Evolutionary conservation across 352 stramenopile species (phyloP), one percentile per base, ranked within the genome.

Genomic region (Phytophthora vignae): DNA sequence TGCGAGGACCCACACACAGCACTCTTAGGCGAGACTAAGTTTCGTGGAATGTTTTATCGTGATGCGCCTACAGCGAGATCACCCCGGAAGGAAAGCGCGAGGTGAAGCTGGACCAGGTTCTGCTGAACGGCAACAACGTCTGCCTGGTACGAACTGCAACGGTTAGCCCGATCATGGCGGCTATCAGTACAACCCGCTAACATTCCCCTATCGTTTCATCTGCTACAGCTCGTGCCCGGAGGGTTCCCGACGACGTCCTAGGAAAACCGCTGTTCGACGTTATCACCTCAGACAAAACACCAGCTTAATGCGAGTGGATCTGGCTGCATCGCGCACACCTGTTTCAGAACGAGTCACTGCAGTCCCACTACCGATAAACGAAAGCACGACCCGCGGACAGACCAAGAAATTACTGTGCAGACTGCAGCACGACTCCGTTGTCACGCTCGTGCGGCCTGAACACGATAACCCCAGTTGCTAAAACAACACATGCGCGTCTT

Each of bases 121-220:
- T 99, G 44, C 91, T 99, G 64, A 99, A 99, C 81, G 98, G 98
- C 55, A 99, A 99, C 88, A 98, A 99, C 78, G 94, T 99, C 58
- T 98, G 94, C 46, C 82, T 99, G 77, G 89, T 97, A 75, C 10
- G 19, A 33, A 19, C 31, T 10, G 40, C 58, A 46, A 33, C 27
- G 1, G 19, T 25, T 31, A 14, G 31, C 27, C 22, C 17, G 4
- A 33, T 2, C 17, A 7, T 14, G 25, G 2, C 36, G 12, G 6
- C 33, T 29, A 27, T 1, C n/a, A 48, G 3, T 29, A n/a, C n/a
- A n/a, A n/a, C 14, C 42, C 31, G 1, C 53, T 73, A 69, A 78
- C 62, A 29, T 10, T 46, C 56, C 29, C n/a, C 33, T 10, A 14
- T 52, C 40, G 15, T 25, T 55, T n/a, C 67, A 12, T 15, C 21